Conservation (phyloP, 306 rosid genomes). For the Abrus precatorius region DNA sequence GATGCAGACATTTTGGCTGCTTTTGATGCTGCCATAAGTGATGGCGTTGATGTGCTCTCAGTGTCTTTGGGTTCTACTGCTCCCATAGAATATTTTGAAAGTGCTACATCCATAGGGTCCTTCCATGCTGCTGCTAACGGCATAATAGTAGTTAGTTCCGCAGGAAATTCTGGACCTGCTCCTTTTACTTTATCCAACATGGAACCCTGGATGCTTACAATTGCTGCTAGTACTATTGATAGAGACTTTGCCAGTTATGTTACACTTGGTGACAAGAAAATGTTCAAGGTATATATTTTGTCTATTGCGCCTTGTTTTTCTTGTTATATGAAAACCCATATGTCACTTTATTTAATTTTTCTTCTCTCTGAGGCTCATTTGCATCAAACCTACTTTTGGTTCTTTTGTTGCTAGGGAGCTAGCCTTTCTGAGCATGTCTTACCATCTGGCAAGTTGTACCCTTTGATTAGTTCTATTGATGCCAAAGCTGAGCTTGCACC, state of each 20-base stretch:
- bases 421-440: conserved; percentile 60
- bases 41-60: conserved; percentile 76
- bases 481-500: conserved; percentile 36
- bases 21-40: conserved; percentile 78
- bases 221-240: conserved; percentile 82
- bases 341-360: neutral
- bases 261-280: conserved; percentile 61
- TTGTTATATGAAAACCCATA: neutral
- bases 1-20: conserved; percentile 82
- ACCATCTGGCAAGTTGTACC: conserved; percentile 56
- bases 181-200: conserved; percentile 32
- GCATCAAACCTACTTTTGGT: neutral
- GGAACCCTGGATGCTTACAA: conserved; percentile 76
- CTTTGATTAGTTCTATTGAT: conserved; percentile 53
- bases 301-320: neutral
- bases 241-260: conserved; percentile 54
- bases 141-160: conserved; percentile 61
- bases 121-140: conserved; percentile 39
- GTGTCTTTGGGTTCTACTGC: conserved; percentile 52
- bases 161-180: conserved; percentile 68
- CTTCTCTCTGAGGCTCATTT: neutral
- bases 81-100: conserved; percentile 20
- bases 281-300: conserved; percentile 46
- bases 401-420: conserved; percentile 56
- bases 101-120: conserved; percentile 49